phyloP scores from a whole-genome alignment of 78 protist species.

The Dictyostelium firmibasis region DNA sequence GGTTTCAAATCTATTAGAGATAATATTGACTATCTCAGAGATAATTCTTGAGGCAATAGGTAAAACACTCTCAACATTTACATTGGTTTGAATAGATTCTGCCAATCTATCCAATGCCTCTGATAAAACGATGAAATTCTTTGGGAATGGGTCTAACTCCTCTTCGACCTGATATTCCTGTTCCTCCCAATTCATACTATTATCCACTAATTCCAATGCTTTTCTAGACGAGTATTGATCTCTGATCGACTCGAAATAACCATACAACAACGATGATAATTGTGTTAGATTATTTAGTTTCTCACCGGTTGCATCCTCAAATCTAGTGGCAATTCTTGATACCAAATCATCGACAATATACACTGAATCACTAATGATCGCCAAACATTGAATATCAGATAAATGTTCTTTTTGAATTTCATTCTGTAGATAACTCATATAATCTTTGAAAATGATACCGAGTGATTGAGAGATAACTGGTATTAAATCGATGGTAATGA shows the following conservation, averaged over 20 bases:
- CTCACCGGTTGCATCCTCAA: conserved; percentile 49
- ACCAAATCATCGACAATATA: conserved; percentile 47
- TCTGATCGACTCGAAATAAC: not conserved
- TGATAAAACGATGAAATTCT: conserved; percentile 38
- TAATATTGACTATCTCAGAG: conserved; percentile 33
- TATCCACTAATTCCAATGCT: conserved; percentile 13
- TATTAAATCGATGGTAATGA: conserved; percentile 21
- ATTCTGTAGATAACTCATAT: not conserved
- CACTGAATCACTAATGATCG: conserved; percentile 35
- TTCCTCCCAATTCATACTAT: conserved; percentile 51
- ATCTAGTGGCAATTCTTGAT: conserved; percentile 31
- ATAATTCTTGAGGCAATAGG: conserved; percentile 62
- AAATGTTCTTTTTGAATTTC: conserved; percentile 40
- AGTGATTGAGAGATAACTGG: conserved; percentile 41
- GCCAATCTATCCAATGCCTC: conserved; percentile 35
- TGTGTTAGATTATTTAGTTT: conserved; percentile 16
- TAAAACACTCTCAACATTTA: conserved; percentile 21
- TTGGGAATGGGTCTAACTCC: conserved; percentile 45
- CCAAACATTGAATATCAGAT: conserved; percentile 25
- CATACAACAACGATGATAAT: not conserved
- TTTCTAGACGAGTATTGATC: conserved; percentile 35
- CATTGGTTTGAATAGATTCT: conserved; percentile 4
- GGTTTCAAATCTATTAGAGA: conserved; percentile 19
- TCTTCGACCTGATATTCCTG: conserved; percentile 31
- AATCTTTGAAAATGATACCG: conserved; percentile 30